Conservation (phyloP, 163 green algal species). For the Prototheca cutis region DNA sequence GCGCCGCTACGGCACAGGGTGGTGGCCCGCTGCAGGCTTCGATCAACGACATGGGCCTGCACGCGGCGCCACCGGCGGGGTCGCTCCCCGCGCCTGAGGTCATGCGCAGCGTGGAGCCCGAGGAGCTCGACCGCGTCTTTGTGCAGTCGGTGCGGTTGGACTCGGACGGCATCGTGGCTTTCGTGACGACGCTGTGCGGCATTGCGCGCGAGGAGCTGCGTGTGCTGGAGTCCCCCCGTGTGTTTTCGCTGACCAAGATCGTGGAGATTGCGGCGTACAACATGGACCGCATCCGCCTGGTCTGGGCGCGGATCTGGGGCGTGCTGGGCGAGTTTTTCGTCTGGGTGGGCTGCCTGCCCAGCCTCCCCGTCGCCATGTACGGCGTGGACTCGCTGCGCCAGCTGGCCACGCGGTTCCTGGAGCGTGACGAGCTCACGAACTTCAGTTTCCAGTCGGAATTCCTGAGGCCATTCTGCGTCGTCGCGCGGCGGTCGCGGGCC, state of each 20-base stretch:
- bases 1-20: background rate
- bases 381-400: slow-evolving; percentile 84
- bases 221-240: slow-evolving; percentile 50
- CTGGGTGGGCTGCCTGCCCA: slow-evolving; percentile 62
- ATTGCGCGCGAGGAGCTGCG: slow-evolving; percentile 78
- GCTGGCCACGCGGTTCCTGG: slow-evolving; percentile 97
- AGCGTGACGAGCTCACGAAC: slow-evolving; percentile 93
- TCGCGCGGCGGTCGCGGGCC: slow-evolving; percentile 79
- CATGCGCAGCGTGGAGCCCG: slow-evolving; percentile 42
- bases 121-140: slow-evolving; percentile 57
- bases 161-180: slow-evolving; percentile 81
- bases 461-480: slow-evolving; percentile 80
- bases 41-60: slow-evolving; percentile 29
- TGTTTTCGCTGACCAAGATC: slow-evolving; percentile 91
- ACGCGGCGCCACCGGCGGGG: background rate
- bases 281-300: slow-evolving; percentile 92
- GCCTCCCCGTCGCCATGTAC: slow-evolving; percentile 79
- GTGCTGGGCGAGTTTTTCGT: slow-evolving; percentile 71
- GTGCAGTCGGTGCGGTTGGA: slow-evolving; percentile 52
- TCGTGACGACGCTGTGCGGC: slow-evolving; percentile 78
- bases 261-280: slow-evolving; percentile 96
- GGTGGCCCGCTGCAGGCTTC: background rate
- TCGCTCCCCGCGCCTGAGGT: slow-evolving; percentile 27
- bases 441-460: slow-evolving; percentile 99
- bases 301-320: slow-evolving; percentile 87